These are phyloP conservation scores for Juglanconis oblonga DNA, from an alignment of 2,329 filamentous ascomycete species.

Conservation along the genomic window DNA sequence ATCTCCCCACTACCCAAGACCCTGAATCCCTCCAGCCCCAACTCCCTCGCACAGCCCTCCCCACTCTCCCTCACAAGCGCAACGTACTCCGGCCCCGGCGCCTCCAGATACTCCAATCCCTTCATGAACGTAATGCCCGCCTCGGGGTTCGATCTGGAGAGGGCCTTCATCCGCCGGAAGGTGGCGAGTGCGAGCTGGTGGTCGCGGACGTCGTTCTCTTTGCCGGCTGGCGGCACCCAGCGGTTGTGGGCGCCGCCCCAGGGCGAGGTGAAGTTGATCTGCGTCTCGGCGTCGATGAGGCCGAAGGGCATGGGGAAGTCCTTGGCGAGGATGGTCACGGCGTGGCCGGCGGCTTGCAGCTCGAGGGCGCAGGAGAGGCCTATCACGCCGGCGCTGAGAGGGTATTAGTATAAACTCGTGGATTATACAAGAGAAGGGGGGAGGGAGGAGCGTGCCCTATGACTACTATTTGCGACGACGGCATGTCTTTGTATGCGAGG, in stretches of 20 bases:
- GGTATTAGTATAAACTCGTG: not conserved
- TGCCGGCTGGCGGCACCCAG: constrained; percentile 40
- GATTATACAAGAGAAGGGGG: not conserved
- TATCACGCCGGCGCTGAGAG: constrained; percentile 48
- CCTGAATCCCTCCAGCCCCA: constrained; percentile 37
- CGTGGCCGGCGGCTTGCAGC: constrained; percentile 38
- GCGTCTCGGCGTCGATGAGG: constrained; percentile 35
- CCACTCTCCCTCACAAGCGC: constrained; percentile 30
- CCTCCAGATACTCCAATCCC: constrained; percentile 52
- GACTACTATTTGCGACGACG: not conserved
- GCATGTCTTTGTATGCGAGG: not conserved
- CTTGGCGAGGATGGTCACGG: constrained; percentile 42
- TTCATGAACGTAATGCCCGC: constrained; percentile 47
- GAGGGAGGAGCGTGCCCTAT: not conserved
- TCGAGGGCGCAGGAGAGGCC: constrained; percentile 48
- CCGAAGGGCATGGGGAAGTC: constrained; percentile 48
- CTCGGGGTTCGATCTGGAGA: constrained; percentile 29
- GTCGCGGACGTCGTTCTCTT: constrained; percentile 32
- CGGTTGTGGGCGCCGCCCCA: constrained; percentile 58
- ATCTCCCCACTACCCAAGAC: constrained; percentile 34
- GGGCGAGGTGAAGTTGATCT: constrained; percentile 54
- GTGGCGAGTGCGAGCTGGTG: constrained; percentile 41
- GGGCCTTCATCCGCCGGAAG: constrained; percentile 38
- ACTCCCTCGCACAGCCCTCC: constrained; percentile 22
- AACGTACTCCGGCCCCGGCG: constrained; percentile 38